phyloP scores from a whole-genome alignment of 305 asterid species.

The Solanum aculeatissimum region DNA sequence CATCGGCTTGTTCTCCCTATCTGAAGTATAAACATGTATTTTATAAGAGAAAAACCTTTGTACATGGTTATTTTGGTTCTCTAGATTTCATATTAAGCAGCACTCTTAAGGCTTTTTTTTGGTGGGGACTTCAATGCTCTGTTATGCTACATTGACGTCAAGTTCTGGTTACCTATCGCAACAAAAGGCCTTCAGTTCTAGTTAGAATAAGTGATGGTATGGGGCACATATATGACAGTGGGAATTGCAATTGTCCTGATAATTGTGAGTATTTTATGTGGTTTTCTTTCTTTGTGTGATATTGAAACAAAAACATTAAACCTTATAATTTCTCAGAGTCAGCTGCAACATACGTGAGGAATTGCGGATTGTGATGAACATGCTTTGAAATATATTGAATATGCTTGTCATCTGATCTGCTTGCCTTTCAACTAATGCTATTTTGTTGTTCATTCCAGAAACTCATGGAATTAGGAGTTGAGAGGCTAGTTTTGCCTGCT shows the following conservation, averaged over 20 bases:
- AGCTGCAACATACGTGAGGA: background rate
- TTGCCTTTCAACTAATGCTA: background rate
- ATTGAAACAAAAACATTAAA: background rate
- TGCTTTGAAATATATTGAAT: background rate
- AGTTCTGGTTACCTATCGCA: background rate
- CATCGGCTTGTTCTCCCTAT: background rate
- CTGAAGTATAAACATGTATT: background rate
- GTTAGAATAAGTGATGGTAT: background rate
- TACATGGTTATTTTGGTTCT: background rate
- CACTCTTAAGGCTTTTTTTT: background rate
- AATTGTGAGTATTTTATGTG: background rate
- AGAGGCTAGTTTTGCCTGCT: constrained; percentile 89
- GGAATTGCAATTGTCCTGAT: background rate
- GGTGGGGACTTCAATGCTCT: background rate
- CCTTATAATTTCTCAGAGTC: background rate
- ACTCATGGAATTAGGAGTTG: constrained; percentile 65
- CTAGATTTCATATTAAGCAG: background rate
- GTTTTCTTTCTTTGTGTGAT: background rate
- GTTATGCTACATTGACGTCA: background rate
- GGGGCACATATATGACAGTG: background rate
- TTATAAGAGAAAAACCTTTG: background rate
- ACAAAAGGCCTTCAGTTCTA: background rate
- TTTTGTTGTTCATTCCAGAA: constrained; percentile 29
- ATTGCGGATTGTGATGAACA: background rate
- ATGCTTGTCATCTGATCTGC: background rate